These are phyloP conservation scores for Arabidopsis hybrid DNA, from an alignment of 441 rosid species.

Conservation along the genomic window DNA sequence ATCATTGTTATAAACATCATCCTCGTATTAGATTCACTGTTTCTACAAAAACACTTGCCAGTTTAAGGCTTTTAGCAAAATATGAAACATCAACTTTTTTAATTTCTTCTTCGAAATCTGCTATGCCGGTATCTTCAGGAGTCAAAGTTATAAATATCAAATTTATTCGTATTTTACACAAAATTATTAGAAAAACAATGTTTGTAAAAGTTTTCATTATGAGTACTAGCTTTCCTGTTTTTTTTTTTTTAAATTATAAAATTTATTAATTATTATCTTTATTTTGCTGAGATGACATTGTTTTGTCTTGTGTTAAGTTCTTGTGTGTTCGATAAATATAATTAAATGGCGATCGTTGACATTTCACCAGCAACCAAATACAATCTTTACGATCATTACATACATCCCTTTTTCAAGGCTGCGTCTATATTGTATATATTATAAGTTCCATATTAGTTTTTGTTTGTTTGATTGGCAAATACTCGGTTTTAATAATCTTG, in stretches of 20 bases:
- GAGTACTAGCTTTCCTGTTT: no score
- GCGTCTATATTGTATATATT: neutral
- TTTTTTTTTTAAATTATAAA: neutral
- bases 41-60: neutral
- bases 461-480: neutral
- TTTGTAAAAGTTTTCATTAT: neutral
- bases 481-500: neutral
- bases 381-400: neutral
- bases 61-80: neutral
- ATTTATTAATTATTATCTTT: neutral
- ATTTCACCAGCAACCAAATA: slow-evolving; percentile 13
- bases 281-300: slow-evolving; percentile 1
- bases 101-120: neutral
- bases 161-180: neutral
- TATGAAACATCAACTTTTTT: neutral
- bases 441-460: neutral
- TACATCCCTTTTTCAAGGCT: neutral
- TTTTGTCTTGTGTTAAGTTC: neutral
- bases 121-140: neutral
- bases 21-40: neutral
- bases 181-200: neutral
- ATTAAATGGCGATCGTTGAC: slow-evolving; percentile 11
- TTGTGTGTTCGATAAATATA: neutral
- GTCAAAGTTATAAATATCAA: neutral
- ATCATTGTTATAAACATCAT: slow-evolving; percentile 8